Evolutionary conservation across 2,329 filamentous ascomycete genomes (phyloP), one percentile per base, ranked within the genome.

Genomic region (Aureobasidium melanogenum): DNA sequence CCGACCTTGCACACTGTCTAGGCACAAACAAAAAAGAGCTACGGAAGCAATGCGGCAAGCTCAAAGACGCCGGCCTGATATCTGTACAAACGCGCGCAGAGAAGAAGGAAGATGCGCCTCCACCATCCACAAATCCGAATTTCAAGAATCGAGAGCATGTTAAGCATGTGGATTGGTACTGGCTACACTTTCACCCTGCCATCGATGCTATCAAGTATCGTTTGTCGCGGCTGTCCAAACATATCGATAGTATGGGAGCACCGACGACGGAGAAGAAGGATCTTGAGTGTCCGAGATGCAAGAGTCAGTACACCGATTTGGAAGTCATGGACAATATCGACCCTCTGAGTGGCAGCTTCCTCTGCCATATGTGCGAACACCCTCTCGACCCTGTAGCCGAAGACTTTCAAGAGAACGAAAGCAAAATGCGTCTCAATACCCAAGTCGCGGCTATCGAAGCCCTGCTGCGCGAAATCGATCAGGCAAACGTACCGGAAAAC

Each of bases 121-220:
- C 50, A 50, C 63, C 59, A 39, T 22, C 22, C 19, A 39, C 47
- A 39, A 55, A 59, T 34, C 32, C 62, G 61, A 67, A 60, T 30
- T 68, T 67, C 30, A 73, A 72, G 48, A 70, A 73, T 60, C 66
- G 72, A n/a, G 55, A 71, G 26, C 69, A 68, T 32, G 66, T 59
- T 17, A 59, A 59, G 14, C 56, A 71, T 71, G 85, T 90, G 69
- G 96, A 93, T 64, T 99, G 96, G 81, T 99, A 96, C 78, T 99
- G 90, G 75, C 93, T 99, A 72, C 92, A 97, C 72, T 95, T 95
- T 70, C 90, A 94, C 63, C 88, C 90, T 62, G 91, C 93, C 38
- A 91, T 99, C 70, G 94, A 99, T 75, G 91, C 90, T 52, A 95
- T 96, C 76, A 99, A 99, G 74, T 99, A 89, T 83, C 88, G 90